Evolutionary conservation across 306 rosid species (phyloP).

Genomic region (Cajanus cajan): DNA sequence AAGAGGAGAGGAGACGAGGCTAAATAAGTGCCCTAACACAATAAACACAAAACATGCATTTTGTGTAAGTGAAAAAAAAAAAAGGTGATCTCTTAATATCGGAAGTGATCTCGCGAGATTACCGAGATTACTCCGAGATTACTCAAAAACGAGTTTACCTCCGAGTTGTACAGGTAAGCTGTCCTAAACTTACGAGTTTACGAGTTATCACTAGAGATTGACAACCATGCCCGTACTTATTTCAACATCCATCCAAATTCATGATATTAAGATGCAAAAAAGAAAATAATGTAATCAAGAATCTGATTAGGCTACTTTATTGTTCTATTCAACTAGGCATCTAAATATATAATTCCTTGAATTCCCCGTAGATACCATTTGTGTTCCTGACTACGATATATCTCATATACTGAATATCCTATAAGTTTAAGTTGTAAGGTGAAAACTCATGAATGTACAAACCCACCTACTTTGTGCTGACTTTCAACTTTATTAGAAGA

Average conservation of each 20-base stretch:
- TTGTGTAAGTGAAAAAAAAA: too few relatives aligned
- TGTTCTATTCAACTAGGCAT: slow-evolving; percentile 9
- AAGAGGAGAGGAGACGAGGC: too few relatives aligned
- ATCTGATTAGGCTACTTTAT: background rate
- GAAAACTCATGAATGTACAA: background rate
- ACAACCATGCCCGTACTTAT: background rate
- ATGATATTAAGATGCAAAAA: too few relatives aligned
- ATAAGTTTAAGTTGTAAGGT: background rate
- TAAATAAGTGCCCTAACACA: too few relatives aligned
- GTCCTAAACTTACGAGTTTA: too few relatives aligned
- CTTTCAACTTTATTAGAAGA: background rate
- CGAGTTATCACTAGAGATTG: too few relatives aligned
- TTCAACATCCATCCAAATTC: background rate
- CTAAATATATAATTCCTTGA: background rate
- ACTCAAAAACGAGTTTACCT: too few relatives aligned
- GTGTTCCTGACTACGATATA: background rate
- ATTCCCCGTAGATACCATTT: background rate
- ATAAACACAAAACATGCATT: too few relatives aligned
- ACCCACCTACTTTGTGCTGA: background rate
- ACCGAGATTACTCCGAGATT: too few relatives aligned
- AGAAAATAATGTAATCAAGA: background rate
- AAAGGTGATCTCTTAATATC: too few relatives aligned
- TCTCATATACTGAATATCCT: background rate
- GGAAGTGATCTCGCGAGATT: too few relatives aligned
- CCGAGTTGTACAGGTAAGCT: too few relatives aligned